These are phyloP conservation scores for Huntiella omanensis DNA, from an alignment of 2,329 filamentous ascomycete species.

Conservation along the genomic window DNA sequence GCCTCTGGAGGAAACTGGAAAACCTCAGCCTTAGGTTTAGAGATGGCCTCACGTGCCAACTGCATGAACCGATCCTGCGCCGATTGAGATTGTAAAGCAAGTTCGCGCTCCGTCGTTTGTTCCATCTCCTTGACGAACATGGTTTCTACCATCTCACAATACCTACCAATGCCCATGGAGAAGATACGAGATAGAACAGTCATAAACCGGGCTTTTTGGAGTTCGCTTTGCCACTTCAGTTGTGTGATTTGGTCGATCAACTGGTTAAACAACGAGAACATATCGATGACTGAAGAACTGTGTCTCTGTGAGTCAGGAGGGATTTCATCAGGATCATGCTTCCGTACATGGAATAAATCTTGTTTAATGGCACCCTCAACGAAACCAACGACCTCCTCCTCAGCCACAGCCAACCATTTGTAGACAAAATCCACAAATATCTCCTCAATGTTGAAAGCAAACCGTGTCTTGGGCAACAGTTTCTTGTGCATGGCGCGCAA, in stretches of 20 bases:
- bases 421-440: constrained; percentile 83
- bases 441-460: constrained; percentile 75
- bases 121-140: constrained; percentile 88
- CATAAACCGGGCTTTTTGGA: constrained; percentile 95
- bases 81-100: constrained; percentile 57
- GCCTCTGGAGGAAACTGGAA: constrained; percentile 96
- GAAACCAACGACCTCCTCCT: constrained; percentile 61
- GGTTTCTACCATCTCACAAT: constrained; percentile 80
- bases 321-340: constrained; percentile 40
- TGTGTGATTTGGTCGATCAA: constrained; percentile 71
- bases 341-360: constrained; percentile 64
- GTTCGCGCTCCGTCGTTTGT: constrained; percentile 68
- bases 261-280: constrained; percentile 87
- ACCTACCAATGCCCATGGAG: constrained; percentile 62
- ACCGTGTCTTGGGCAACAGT: constrained; percentile 52
- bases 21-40: constrained; percentile 81
- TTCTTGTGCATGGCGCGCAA: constrained; percentile 66
- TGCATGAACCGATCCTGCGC: constrained; percentile 87
- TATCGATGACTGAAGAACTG: constrained; percentile 81
- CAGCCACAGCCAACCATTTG: constrained; percentile 76
- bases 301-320: constrained; percentile 68
- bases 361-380: constrained; percentile 83
- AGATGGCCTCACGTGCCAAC: constrained; percentile 84
- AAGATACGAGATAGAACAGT: constrained; percentile 76
- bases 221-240: constrained; percentile 80